These are phyloP conservation scores for Hypomyces perniciosus DNA, from an alignment of 2,329 filamentous ascomycete genomes.

Conservation along the genomic window DNA sequence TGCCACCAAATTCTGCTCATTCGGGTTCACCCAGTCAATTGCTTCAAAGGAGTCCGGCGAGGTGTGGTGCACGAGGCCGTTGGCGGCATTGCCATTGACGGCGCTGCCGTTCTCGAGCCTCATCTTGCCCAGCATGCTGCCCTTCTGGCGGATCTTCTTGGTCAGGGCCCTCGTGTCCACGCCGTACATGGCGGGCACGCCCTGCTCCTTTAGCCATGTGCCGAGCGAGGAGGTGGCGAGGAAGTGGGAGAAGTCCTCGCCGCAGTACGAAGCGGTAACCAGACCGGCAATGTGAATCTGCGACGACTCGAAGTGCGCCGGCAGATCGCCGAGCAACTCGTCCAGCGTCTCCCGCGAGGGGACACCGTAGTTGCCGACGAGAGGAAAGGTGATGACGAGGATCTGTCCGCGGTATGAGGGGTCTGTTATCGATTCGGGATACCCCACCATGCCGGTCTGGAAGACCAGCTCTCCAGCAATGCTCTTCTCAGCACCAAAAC, in stretches of 20 bases:
- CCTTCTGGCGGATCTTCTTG: conserved; percentile 87
- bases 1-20: conserved; percentile 84
- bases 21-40: conserved; percentile 86
- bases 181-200: conserved; percentile 87
- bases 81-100: conserved; percentile 41
- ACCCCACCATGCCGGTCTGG: conserved; percentile 99
- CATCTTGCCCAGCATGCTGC: conserved; percentile 93
- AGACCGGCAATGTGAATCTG: conserved; percentile 93
- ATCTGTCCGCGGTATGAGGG: conserved; percentile 90
- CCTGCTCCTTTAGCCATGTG: conserved; percentile 93
- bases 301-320: conserved; percentile 86
- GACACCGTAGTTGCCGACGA: conserved; percentile 96
- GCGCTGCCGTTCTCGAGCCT: conserved; percentile 56
- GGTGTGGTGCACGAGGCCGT: conserved; percentile 23
- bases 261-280: conserved; percentile 84
- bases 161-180: conserved; percentile 91
- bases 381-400: conserved; percentile 89
- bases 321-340: conserved; percentile 75
- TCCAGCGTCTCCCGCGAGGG: conserved; percentile 81
- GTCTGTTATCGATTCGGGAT: conserved; percentile 87
- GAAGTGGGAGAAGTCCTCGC: conserved; percentile 93
- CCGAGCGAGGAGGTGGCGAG: conserved; percentile 86
- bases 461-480: conserved; percentile 96
- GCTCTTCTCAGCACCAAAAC: conserved; percentile 93
- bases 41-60: conserved; percentile 58